These are phyloP conservation scores for Dictyostelium discoideum DNA, from an alignment of 78 protist species.

Conservation along the genomic window dicty_2.7 NC_007091.3:4551501-4552000, in stretches of 20 bases:
- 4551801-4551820: neutral
- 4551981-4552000: neutral
- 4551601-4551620: neutral
- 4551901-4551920: neutral
- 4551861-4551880: constrained; percentile 70
- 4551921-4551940: constrained; percentile 11
- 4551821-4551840: constrained; percentile 8
- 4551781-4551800: neutral
- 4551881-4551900: constrained; percentile 1
- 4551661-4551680: neutral
- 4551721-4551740: neutral
- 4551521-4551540: no score
- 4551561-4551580: neutral
- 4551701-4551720: neutral
- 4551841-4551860: constrained; percentile 77
- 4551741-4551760: neutral
- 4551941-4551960: neutral
- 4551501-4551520: neutral
- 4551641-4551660: neutral
- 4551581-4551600: neutral
- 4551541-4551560: neutral
- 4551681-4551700: neutral
- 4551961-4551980: neutral
- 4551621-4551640: neutral
- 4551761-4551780: neutral